A percentile compares a stretch with the other conserved stretches of the same genome.
Conservation (phyloP, 768 basidiomycete genomes). For the Russula griseocarnosa region DNA sequence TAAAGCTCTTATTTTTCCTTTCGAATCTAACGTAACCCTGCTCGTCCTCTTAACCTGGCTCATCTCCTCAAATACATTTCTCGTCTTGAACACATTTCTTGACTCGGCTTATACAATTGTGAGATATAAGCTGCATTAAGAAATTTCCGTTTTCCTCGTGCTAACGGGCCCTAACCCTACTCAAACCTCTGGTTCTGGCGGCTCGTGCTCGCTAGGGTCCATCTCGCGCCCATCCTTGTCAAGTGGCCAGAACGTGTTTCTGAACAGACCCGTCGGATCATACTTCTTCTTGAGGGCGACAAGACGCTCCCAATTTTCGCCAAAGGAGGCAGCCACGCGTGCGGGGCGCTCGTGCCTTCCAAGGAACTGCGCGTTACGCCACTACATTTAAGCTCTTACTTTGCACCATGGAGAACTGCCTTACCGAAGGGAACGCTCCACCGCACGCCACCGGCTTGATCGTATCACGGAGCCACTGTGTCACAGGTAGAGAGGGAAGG, state of each 20-base stretch:
- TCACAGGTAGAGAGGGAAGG: not conserved
- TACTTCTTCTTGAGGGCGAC: constrained; percentile 67
- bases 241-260: constrained; percentile 80
- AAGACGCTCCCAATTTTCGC: constrained; percentile 70
- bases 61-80: too few relatives aligned
- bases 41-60: too few relatives aligned
- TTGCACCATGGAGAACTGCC: constrained; percentile 33
- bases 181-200: constrained; percentile 42
- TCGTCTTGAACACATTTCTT: too few relatives aligned
- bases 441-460: constrained; percentile 69
- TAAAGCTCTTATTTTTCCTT: too few relatives aligned
- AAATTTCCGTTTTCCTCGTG: too few relatives aligned
- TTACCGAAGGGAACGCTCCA: constrained; percentile 79
- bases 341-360: constrained; percentile 62
- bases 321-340: constrained; percentile 64
- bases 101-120: too few relatives aligned
- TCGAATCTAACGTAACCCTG: too few relatives aligned
- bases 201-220: constrained; percentile 58
- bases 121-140: too few relatives aligned
- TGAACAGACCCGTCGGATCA: constrained; percentile 75
- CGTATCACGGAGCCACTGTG: constrained; percentile 74
- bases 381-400: not conserved
- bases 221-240: constrained; percentile 52
- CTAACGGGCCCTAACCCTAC: not conserved
- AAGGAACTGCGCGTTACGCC: constrained; percentile 51